A percentile compares a stretch with the other conserved stretches of the same genome.
Evolutionary conservation across 2,329 filamentous ascomycete genomes (phyloP).

Genomic region (Mycosphaerelloides madeirae): DNA sequence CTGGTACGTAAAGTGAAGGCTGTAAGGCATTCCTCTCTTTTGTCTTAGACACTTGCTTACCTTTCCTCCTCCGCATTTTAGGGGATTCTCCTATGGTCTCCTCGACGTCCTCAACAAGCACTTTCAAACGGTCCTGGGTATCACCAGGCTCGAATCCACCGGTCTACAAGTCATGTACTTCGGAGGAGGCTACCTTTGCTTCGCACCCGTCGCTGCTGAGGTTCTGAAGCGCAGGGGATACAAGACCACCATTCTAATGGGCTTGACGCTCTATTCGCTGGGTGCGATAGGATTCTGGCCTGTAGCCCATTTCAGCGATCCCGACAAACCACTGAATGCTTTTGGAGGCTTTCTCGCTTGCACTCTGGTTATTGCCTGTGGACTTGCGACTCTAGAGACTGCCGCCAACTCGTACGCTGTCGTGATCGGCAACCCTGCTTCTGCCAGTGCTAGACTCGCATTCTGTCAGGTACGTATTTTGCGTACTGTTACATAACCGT

Average conservation of each 20-base stretch:
- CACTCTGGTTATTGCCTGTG: slow-evolving; percentile 38
- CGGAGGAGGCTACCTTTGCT: slow-evolving; percentile 40
- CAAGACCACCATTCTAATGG: slow-evolving; percentile 43
- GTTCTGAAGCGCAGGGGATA: slow-evolving; percentile 43
- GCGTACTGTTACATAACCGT: too few species aligned
- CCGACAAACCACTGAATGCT: slow-evolving; percentile 27
- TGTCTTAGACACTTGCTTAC: too few species aligned
- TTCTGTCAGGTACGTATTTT: slow-evolving; percentile 41
- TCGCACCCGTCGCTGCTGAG: slow-evolving; percentile 40
- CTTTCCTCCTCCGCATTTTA: background rate
- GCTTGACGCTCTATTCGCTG: slow-evolving; percentile 34
- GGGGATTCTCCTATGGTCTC: background rate
- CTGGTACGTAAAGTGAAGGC: too few species aligned
- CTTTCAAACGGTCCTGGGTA: slow-evolving; percentile 32
- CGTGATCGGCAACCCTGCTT: slow-evolving; percentile 35
- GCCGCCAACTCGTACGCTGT: slow-evolving; percentile 38
- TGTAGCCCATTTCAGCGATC: slow-evolving; percentile 31
- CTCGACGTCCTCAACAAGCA: slow-evolving; percentile 37
- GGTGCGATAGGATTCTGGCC: slow-evolving; percentile 39
- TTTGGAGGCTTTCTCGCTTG: slow-evolving; percentile 38
- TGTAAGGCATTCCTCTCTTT: too few species aligned
- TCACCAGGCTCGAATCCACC: slow-evolving; percentile 40
- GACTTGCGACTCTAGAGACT: slow-evolving; percentile 38
- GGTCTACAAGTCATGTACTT: slow-evolving; percentile 43
- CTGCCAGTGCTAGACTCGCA: slow-evolving; percentile 35